Percentiles rank a stretch among this genome's conserved stretches.
These are phyloP conservation scores for Umbelopsis isabellina DNA, from an alignment of 192 early-diverging fungal species.

Conservation along the genomic window DNA sequence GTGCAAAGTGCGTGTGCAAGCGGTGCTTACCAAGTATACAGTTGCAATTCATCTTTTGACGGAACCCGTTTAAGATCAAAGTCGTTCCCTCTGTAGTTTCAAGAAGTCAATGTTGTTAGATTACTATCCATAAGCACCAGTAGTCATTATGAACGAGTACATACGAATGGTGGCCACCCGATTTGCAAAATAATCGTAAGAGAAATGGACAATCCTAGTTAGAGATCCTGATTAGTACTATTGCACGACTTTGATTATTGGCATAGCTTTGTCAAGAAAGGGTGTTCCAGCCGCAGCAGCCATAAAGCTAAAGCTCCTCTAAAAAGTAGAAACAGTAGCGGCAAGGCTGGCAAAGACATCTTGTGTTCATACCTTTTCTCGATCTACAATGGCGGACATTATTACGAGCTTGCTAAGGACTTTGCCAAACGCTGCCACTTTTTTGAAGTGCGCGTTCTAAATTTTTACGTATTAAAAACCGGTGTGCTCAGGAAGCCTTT, in stretches of 20 bases:
- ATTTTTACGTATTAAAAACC: too few relatives aligned
- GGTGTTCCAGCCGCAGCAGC: not conserved
- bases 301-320: not conserved
- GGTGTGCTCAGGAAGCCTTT: too few relatives aligned
- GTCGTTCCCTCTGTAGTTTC: slow-evolving; percentile 30
- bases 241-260: not conserved
- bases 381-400: slow-evolving; percentile 34
- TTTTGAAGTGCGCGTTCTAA: too few relatives aligned
- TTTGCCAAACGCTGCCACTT: not conserved
- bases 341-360: too few relatives aligned
- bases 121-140: not conserved
- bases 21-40: slow-evolving; percentile 59
- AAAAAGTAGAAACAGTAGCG: too few relatives aligned
- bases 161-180: slow-evolving; percentile 48
- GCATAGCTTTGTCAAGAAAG: not conserved
- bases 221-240: not conserved
- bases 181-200: slow-evolving; percentile 51
- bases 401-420: not conserved
- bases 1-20: not conserved
- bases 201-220: slow-evolving; percentile 57
- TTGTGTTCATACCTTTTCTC: slow-evolving; percentile 38
- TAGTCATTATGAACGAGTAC: not conserved
- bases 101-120: not conserved
- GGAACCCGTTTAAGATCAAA: slow-evolving; percentile 45
- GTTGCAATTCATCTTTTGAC: slow-evolving; percentile 46